phyloP scores from a whole-genome alignment of 2,329 filamentous ascomycete genomes.

The Scolecobasidium constrictum region DNA sequence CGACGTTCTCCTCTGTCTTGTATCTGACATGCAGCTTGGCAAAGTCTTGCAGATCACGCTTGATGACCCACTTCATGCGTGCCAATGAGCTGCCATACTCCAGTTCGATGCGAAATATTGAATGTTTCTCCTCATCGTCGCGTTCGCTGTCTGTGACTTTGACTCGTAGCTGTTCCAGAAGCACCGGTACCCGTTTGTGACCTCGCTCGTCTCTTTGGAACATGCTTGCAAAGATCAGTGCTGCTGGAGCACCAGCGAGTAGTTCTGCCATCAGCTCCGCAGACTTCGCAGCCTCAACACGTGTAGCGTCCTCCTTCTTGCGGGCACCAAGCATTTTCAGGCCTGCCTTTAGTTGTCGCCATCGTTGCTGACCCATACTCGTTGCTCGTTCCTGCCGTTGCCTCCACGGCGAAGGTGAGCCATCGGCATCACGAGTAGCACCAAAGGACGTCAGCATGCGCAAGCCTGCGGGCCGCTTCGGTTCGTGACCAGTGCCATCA shows the following conservation, averaged over 20 bases:
- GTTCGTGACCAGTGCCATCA: conserved; percentile 21
- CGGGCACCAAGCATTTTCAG: conserved; percentile 66
- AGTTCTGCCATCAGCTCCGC: conserved; percentile 94
- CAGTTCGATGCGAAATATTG: conserved; percentile 80
- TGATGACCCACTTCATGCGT: conserved; percentile 92
- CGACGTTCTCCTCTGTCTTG: conserved; percentile 73
- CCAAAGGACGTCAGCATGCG: conserved; percentile 36
- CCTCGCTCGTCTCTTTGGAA: conserved; percentile 95
- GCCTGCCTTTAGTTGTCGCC: conserved; percentile 87
- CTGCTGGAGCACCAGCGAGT: conserved; percentile 82
- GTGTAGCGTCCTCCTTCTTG: conserved; percentile 66
- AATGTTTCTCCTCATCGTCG: conserved; percentile 59
- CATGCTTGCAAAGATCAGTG: conserved; percentile 92
- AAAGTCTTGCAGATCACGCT: conserved; percentile 79
- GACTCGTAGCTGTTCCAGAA: conserved; percentile 89
- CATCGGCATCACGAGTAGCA: neutral
- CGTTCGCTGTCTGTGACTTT: conserved; percentile 69
- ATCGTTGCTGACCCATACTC: conserved; percentile 58
- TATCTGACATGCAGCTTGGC: conserved; percentile 89
- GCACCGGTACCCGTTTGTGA: conserved; percentile 85
- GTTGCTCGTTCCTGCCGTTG: conserved; percentile 35
- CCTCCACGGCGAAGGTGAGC: conserved; percentile 30
- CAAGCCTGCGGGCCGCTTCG: conserved; percentile 29
- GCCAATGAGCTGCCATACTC: conserved; percentile 95
- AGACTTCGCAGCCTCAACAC: conserved; percentile 88